These are phyloP conservation scores for Glebionis coronaria DNA, from an alignment of 129 eudicot genomes.

Conservation along the genomic window DNA sequence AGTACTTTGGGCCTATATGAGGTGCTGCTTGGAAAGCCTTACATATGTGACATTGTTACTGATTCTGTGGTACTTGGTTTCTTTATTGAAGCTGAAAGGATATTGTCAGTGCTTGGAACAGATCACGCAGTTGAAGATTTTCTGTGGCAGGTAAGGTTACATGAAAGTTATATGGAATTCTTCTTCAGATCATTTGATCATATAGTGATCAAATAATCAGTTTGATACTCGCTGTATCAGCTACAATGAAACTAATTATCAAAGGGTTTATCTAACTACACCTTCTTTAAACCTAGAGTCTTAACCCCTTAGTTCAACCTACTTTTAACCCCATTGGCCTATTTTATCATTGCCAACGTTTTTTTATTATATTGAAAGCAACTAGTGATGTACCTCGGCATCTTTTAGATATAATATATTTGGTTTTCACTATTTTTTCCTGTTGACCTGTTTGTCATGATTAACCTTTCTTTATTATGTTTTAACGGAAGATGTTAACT, in stretches of 20 bases:
- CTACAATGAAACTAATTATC: neutral
- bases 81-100: slow-evolving; percentile 73
- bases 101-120: slow-evolving; percentile 55
- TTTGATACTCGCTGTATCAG: neutral
- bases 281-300: neutral
- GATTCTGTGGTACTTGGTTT: slow-evolving; percentile 87
- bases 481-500: neutral
- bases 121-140: slow-evolving; percentile 79
- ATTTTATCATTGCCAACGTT: neutral
- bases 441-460: neutral
- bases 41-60: slow-evolving; percentile 73
- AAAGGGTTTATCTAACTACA: neutral
- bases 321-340: neutral
- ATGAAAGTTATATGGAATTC: neutral
- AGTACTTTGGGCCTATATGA: slow-evolving; percentile 87
- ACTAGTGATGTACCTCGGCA: too few species aligned
- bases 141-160: slow-evolving; percentile 73
- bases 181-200: slow-evolving; percentile 1
- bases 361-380: too few species aligned
- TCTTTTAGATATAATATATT: neutral
- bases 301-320: neutral
- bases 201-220: neutral
- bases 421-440: neutral
- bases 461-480: neutral
- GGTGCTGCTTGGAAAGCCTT: slow-evolving; percentile 77